These are phyloP conservation scores for Backusella tuberculispora DNA, from an alignment of 192 early-diverging fungal genomes.

Conservation along the genomic window DNA sequence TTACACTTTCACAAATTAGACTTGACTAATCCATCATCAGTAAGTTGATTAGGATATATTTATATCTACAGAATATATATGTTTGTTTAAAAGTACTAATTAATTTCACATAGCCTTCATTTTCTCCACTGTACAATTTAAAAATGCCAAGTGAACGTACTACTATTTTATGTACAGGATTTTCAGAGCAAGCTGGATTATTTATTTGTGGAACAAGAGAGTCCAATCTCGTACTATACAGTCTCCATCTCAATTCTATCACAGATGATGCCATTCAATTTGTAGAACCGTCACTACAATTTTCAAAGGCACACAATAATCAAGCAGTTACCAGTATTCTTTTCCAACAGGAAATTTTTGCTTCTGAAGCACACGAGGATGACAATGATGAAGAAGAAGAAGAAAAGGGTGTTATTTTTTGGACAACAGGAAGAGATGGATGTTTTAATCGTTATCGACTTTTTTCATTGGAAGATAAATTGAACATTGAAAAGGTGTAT, in stretches of 20 bases:
- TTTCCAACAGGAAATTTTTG: background rate
- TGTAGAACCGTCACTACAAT: conserved; percentile 40
- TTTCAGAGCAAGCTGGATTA: conserved; percentile 27
- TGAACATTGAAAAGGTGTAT: conserved; percentile 56
- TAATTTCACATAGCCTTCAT: conserved; percentile 20
- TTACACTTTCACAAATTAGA: conserved; percentile 42
- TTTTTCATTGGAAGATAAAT: background rate
- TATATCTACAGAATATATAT: background rate
- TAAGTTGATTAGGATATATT: conserved; percentile 8
- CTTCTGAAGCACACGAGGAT: background rate
- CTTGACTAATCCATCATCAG: conserved; percentile 10
- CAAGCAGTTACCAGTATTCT: conserved; percentile 55
- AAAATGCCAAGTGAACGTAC: conserved; percentile 33
- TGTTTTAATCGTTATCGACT: conserved; percentile 58
- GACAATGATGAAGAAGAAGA: background rate
- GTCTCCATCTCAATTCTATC: background rate
- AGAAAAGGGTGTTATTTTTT: conserved; percentile 48
- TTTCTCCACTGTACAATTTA: conserved; percentile 32
- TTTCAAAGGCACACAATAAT: conserved; percentile 48
- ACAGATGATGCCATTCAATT: background rate
- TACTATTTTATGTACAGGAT: conserved; percentile 35
- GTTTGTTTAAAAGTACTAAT: background rate
- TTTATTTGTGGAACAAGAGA: conserved; percentile 50
- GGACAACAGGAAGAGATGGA: conserved; percentile 71
- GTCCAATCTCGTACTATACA: conserved; percentile 44